Evolutionary conservation across 2,329 filamentous ascomycete species (phyloP).

Genomic region (Sodiomyces alkalinus): DNA sequence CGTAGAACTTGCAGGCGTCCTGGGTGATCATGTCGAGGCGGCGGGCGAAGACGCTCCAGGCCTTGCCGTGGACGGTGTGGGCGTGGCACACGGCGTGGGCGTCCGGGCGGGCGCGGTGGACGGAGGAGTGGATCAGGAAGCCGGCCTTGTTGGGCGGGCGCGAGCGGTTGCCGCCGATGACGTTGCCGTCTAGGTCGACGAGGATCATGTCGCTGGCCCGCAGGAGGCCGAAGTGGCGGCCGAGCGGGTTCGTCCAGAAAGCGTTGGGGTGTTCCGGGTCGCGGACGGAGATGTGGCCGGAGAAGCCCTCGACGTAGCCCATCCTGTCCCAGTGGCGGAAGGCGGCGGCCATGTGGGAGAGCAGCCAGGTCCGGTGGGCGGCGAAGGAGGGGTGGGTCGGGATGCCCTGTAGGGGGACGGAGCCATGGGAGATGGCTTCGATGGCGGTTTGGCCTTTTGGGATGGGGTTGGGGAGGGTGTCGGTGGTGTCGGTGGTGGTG

Average conservation of each 20-base stretch:
- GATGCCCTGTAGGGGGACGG: slow-evolving; percentile 15
- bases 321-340: slow-evolving; percentile 54
- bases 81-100: slow-evolving; percentile 54
- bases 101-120: slow-evolving; percentile 49
- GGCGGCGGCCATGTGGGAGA: slow-evolving; percentile 49
- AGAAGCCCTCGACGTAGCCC: slow-evolving; percentile 54
- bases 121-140: slow-evolving; percentile 52
- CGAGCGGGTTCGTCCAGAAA: slow-evolving; percentile 57
- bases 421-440: slow-evolving; percentile 20
- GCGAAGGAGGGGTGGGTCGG: slow-evolving; percentile 16
- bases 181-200: slow-evolving; percentile 42
- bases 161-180: slow-evolving; percentile 44
- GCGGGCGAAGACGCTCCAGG: slow-evolving; percentile 48
- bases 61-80: slow-evolving; percentile 48
- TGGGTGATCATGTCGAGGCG: slow-evolving; percentile 54
- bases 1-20: slow-evolving; percentile 49
- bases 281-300: slow-evolving; percentile 49
- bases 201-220: slow-evolving; percentile 54
- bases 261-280: slow-evolving; percentile 44
- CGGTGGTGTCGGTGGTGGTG: slow-evolving; percentile 5
- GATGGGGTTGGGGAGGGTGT: slow-evolving; percentile 3
- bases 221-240: slow-evolving; percentile 49
- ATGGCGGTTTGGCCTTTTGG: slow-evolving; percentile 15
- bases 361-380: slow-evolving; percentile 30
- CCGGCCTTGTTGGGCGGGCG: slow-evolving; percentile 52